Evolutionary conservation across 2,329 filamentous ascomycete genomes (phyloP).

Genomic region (Didymella sp.): DNA sequence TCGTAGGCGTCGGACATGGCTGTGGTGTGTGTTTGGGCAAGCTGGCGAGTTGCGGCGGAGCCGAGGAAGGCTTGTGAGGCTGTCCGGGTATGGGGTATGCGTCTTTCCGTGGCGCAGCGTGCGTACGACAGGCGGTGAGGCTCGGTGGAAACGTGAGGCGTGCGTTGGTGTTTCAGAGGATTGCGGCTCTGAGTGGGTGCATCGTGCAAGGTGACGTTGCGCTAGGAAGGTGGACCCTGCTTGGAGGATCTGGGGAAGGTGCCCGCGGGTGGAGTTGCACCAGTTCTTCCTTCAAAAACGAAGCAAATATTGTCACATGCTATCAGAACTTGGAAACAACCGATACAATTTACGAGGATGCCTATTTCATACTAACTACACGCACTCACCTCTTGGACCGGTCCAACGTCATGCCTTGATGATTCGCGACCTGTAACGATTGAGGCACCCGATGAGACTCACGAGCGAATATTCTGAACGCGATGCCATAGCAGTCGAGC

Average conservation of each 20-base stretch:
- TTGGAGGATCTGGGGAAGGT: conserved; percentile 12
- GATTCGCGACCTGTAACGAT: too few species aligned
- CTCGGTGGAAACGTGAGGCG: not conserved
- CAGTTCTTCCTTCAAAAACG: not conserved
- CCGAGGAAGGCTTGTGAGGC: not conserved
- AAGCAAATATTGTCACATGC: too few species aligned
- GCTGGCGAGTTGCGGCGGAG: not conserved
- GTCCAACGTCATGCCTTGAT: too few species aligned
- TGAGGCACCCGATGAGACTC: too few species aligned
- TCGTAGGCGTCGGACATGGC: conserved; percentile 65
- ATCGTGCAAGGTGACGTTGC: conserved; percentile 11
- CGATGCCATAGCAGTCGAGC: too few species aligned
- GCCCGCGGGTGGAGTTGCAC: too few species aligned
- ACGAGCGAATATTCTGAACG: too few species aligned
- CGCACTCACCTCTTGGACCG: too few species aligned
- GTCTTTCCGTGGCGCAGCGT: not conserved
- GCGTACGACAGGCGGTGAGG: not conserved
- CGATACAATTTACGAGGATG: too few species aligned
- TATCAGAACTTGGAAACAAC: too few species aligned
- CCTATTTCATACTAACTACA: too few species aligned
- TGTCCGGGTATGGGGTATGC: not conserved
- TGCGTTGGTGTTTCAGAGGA: not conserved
- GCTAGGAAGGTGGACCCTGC: conserved; percentile 8
- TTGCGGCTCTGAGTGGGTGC: conserved; percentile 14
- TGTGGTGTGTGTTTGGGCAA: not conserved